phyloP scores from a whole-genome alignment of 2,329 filamentous ascomycete genomes.

The Aspergillus proliferans region DNA sequence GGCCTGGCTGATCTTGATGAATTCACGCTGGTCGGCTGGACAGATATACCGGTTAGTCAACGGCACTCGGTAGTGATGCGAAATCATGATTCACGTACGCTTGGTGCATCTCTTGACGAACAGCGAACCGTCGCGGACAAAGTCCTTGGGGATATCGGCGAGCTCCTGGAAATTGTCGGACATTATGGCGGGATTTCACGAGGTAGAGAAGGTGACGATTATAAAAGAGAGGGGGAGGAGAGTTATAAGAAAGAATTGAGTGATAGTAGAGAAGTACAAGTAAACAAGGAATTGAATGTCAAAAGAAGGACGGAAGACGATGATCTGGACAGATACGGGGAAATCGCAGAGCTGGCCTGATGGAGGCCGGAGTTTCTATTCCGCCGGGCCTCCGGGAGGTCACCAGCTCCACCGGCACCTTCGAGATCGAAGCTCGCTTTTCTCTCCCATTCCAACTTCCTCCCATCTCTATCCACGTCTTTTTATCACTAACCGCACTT shows the following conservation, averaged over 20 bases:
- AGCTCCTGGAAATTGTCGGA: conserved; percentile 57
- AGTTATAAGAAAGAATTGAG: background rate
- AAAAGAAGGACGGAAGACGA: background rate
- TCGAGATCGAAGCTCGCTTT: conserved; percentile 12
- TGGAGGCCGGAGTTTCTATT: conserved; percentile 16
- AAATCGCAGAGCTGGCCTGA: conserved; percentile 13
- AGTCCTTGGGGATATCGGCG: conserved; percentile 52
- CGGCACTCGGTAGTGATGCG: background rate
- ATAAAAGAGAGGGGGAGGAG: background rate
- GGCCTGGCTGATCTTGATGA: conserved; percentile 56
- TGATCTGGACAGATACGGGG: conserved; percentile 1
- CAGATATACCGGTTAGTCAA: conserved; percentile 4
- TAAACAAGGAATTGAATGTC: background rate
- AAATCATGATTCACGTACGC: conserved; percentile 29
- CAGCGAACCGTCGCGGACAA: conserved; percentile 45
- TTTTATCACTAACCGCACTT: background rate
- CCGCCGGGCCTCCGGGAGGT: conserved; percentile 12
- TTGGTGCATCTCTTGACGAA: conserved; percentile 46
- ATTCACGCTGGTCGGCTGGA: conserved; percentile 53
- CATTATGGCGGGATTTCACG: conserved; percentile 25
- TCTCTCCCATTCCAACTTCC: conserved; percentile 11
- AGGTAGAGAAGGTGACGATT: background rate
- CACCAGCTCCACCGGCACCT: conserved; percentile 12
- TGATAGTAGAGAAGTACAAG: background rate
- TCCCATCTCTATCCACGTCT: conserved; percentile 3